These are phyloP conservation scores for Noccaea caerulescens DNA, from an alignment of 345 rosid species.

Conservation along the genomic window DNA sequence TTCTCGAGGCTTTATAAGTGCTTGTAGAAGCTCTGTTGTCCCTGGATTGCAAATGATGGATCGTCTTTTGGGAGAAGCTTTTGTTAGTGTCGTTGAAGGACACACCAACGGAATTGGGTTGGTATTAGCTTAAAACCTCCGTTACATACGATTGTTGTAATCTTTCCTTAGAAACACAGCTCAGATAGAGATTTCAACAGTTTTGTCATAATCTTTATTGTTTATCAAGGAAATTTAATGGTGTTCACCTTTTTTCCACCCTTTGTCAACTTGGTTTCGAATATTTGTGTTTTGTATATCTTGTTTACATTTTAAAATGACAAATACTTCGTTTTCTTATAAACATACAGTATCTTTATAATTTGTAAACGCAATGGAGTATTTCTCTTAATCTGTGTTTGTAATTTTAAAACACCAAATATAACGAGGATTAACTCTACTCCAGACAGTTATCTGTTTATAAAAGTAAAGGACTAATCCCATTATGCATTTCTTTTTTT, in stretches of 20 bases:
- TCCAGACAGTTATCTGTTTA: not conserved
- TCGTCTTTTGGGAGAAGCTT: not conserved
- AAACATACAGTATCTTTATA: no score
- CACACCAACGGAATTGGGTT: slow-evolving; percentile 21
- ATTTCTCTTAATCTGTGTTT: not conserved
- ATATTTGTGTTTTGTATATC: not conserved
- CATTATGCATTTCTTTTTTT: no score
- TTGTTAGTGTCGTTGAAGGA: slow-evolving; percentile 15
- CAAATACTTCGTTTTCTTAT: no score
- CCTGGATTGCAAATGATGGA: slow-evolving; percentile 13
- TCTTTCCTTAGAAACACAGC: slow-evolving; percentile 28
- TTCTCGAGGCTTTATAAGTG: not conserved
- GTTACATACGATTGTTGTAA: slow-evolving; percentile 32
- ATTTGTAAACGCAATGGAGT: no score
- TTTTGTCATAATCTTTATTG: slow-evolving; percentile 26
- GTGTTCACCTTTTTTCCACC: not conserved
- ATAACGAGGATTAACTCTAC: not conserved
- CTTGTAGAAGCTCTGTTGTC: slow-evolving; percentile 24
- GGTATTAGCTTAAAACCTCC: slow-evolving; percentile 23
- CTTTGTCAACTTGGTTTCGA: not conserved
- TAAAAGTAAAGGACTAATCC: no score
- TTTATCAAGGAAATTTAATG: slow-evolving; percentile 13
- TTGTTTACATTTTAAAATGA: not conserved
- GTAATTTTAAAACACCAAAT: not conserved
- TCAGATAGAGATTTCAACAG: slow-evolving; percentile 22